Conservation (phyloP, 2,329 filamentous ascomycete genomes). For the Raffaelea albimanens region DNA sequence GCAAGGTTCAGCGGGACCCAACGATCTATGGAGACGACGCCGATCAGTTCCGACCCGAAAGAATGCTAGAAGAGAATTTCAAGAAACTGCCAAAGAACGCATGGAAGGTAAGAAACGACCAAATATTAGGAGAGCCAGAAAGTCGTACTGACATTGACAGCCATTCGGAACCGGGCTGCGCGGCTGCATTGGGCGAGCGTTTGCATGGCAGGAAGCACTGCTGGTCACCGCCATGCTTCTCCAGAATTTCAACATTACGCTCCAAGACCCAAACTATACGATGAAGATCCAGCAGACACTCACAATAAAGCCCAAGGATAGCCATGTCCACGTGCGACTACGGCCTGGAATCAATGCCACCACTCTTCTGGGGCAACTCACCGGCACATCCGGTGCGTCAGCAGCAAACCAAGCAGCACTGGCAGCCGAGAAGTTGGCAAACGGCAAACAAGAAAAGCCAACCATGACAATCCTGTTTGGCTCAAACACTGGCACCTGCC, state of each 20-base stretch:
- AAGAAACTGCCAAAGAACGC: constrained; percentile 26
- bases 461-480: constrained; percentile 58
- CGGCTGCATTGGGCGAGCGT: constrained; percentile 42
- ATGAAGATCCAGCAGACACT: constrained; percentile 42
- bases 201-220: constrained; percentile 44
- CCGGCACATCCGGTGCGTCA: neutral
- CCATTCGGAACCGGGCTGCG: constrained; percentile 45
- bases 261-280: constrained; percentile 50
- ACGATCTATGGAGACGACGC: constrained; percentile 47
- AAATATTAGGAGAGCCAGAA: no score
- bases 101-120: no score
- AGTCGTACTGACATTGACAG: no score
- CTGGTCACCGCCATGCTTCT: constrained; percentile 44
- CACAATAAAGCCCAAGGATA: constrained; percentile 52
- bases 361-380: constrained; percentile 13
- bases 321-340: constrained; percentile 47
- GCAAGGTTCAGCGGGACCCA: constrained; percentile 44
- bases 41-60: constrained; percentile 47
- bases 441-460: constrained; percentile 11
- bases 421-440: no score
- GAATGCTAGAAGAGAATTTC: constrained; percentile 48
- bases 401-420: neutral
- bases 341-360: constrained; percentile 32
- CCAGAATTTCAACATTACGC: constrained; percentile 58
- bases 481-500: constrained; percentile 65